These are phyloP conservation scores for Botrytis hyacinthi DNA, from an alignment of 2,329 filamentous ascomycete genomes.

Conservation along the genomic window DNA sequence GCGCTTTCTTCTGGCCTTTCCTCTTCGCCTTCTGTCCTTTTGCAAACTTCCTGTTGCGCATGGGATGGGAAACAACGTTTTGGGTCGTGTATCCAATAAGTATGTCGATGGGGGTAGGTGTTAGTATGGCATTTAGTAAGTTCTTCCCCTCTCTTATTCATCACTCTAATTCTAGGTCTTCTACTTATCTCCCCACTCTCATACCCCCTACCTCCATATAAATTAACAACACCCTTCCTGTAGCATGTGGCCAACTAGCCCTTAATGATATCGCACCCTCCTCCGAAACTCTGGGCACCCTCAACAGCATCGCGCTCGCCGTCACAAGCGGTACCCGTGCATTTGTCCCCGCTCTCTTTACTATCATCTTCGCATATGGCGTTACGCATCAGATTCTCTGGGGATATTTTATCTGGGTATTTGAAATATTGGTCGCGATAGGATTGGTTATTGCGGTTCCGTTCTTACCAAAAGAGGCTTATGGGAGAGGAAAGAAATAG, in stretches of 20 bases:
- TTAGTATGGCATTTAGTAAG: constrained; percentile 50
- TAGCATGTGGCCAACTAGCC: constrained; percentile 69
- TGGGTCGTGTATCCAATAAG: constrained; percentile 35
- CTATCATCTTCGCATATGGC: constrained; percentile 66
- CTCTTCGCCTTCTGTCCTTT: constrained; percentile 57
- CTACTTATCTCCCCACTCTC: background rate
- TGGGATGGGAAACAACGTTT: constrained; percentile 41
- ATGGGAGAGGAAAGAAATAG: constrained; percentile 21
- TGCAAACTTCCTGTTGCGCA: constrained; percentile 55
- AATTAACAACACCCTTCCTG: constrained; percentile 49
- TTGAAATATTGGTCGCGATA: constrained; percentile 46
- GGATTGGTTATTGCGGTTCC: constrained; percentile 36
- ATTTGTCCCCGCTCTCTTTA: constrained; percentile 63
- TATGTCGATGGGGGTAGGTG: constrained; percentile 58
- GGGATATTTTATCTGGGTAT: constrained; percentile 66
- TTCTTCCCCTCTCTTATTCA: constrained; percentile 46
- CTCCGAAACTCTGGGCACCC: constrained; percentile 61
- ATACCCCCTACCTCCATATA: background rate
- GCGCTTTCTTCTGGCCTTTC: constrained; percentile 60
- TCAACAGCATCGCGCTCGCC: constrained; percentile 69
- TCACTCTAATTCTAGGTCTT: background rate
- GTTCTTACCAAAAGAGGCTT: constrained; percentile 40
- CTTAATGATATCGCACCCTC: constrained; percentile 72
- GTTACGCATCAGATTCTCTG: constrained; percentile 58
- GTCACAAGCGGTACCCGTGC: constrained; percentile 60